A percentile compares a stretch with the other conserved stretches of the same genome.
Conservation (phyloP, 2,329 filamentous ascomycete species). For the Cladosporium sp. region DNA sequence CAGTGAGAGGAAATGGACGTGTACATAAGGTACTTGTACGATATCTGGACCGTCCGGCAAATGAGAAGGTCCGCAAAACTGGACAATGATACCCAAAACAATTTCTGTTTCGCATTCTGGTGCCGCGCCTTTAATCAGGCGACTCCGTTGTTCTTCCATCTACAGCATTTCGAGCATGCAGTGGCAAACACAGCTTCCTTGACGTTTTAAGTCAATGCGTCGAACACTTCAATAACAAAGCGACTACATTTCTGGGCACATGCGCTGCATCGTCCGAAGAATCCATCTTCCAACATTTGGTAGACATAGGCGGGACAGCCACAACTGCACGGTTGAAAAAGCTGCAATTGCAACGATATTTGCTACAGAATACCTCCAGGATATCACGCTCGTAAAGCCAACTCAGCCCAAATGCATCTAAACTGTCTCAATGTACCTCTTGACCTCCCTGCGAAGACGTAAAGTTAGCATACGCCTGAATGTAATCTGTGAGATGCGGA, state of each 20-base stretch:
- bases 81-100: slow-evolving; percentile 13
- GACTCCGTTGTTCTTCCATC: no score
- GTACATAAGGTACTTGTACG: slow-evolving; percentile 13
- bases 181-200: no score
- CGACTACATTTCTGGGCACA: no score
- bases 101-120: neutral
- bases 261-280: no score
- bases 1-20: neutral
- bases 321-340: neutral
- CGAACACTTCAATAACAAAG: no score
- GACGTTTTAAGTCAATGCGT: no score
- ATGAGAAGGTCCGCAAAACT: slow-evolving; percentile 3
- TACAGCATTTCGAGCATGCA: no score
- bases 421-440: slow-evolving; percentile 37
- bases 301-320: no score
- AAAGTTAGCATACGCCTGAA: slow-evolving; percentile 11
- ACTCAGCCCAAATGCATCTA: slow-evolving; percentile 12
- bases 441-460: slow-evolving; percentile 31
- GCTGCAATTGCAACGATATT: neutral
- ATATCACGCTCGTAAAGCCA: neutral
- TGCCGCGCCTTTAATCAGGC: no score
- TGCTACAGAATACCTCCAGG: neutral
- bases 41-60: slow-evolving; percentile 7
- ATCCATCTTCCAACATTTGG: no score
- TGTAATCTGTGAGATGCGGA: neutral